Conservation (phyloP, 176 grass and related monocot genomes). For the Ensete ventricosum region DNA sequence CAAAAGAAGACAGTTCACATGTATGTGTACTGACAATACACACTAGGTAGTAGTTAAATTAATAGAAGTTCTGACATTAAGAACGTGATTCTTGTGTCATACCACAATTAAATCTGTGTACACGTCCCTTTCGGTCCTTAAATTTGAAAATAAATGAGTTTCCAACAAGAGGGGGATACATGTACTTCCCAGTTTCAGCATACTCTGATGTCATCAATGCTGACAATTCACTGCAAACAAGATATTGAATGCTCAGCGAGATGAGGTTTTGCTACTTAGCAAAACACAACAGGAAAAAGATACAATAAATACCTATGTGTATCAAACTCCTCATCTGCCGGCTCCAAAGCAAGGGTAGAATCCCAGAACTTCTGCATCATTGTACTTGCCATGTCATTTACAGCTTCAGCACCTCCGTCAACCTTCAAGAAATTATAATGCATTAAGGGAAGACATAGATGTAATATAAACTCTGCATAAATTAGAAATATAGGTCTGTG, state of each 20-base stretch:
- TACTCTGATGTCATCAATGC: constrained; percentile 66
- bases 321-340: constrained; percentile 70
- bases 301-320: constrained; percentile 46
- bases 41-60: not conserved
- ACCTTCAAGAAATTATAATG: constrained; percentile 35
- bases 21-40: not conserved
- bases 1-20: constrained; percentile 17
- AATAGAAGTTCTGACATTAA: not conserved
- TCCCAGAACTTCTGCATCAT: constrained; percentile 98
- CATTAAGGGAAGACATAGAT: not conserved
- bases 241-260: constrained; percentile 1
- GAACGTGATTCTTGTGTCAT: not conserved
- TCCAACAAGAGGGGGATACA: constrained; percentile 55
- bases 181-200: constrained; percentile 50
- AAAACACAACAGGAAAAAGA: constrained; percentile 16
- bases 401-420: constrained; percentile 70
- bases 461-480: no score
- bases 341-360: constrained; percentile 87
- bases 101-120: constrained; percentile 86
- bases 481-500: no score
- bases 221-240: constrained; percentile 54
- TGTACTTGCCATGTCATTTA: constrained; percentile 84
- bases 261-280: not conserved
- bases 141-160: constrained; percentile 90
- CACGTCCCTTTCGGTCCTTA: constrained; percentile 57